Conservation (phyloP, 116 monocot genomes). For the Iris pallida region DNA sequence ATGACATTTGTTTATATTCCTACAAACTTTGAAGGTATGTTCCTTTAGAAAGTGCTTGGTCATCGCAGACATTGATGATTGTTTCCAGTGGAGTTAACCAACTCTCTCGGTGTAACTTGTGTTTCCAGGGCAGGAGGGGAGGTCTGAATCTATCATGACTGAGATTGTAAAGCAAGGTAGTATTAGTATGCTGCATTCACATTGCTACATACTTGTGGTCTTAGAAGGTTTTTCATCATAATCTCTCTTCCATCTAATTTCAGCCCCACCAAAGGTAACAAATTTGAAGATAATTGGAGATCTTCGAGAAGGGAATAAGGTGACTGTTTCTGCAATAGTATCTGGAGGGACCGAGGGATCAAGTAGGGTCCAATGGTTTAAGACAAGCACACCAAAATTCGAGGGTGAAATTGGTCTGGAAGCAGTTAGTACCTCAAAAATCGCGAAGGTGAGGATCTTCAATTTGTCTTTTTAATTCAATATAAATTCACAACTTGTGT, state of each 20-base stretch:
- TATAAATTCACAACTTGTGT: too few species aligned
- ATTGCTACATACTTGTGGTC: background rate
- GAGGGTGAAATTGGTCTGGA: slow-evolving; percentile 65
- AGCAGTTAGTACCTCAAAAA: slow-evolving; percentile 77
- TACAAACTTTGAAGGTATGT: slow-evolving; percentile 72
- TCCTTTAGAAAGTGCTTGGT: slow-evolving; percentile 1
- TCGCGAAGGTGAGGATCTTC: slow-evolving; percentile 59
- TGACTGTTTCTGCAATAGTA: slow-evolving; percentile 65
- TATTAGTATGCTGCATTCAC: background rate
- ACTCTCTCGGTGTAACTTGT: background rate
- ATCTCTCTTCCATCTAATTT: slow-evolving; percentile 11
- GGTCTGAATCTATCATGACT: slow-evolving; percentile 52
- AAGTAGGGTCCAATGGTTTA: slow-evolving; percentile 93
- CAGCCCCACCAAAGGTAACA: slow-evolving; percentile 79
- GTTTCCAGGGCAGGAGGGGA: slow-evolving; percentile 78
- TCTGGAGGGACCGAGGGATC: slow-evolving; percentile 85
- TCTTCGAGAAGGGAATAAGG: slow-evolving; percentile 83
- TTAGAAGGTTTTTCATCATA: background rate
- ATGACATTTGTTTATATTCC: slow-evolving; percentile 79
- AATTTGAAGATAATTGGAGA: slow-evolving; percentile 85
- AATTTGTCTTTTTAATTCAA: background rate
- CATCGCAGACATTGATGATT: background rate
- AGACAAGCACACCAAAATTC: slow-evolving; percentile 45
- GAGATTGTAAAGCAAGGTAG: slow-evolving; percentile 82
- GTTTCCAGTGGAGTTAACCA: slow-evolving; percentile 1